phyloP scores from a whole-genome alignment of 2,329 filamentous ascomycete species.

The Alternaria alternata region DNA sequence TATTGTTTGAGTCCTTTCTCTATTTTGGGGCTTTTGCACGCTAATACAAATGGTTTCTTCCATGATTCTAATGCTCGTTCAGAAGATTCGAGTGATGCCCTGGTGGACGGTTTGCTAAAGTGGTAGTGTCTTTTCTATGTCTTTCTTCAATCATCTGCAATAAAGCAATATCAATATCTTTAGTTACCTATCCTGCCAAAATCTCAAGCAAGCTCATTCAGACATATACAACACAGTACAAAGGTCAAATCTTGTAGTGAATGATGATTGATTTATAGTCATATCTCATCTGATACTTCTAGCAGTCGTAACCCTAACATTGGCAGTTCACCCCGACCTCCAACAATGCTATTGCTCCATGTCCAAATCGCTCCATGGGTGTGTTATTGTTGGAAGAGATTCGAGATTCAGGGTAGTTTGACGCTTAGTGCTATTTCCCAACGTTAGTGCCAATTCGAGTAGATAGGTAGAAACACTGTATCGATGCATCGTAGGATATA shows the following conservation, averaged over 20 bases:
- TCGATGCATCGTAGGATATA: neutral
- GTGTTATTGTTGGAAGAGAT: neutral
- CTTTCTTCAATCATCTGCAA: neutral
- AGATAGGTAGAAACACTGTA: neutral
- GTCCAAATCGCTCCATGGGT: neutral
- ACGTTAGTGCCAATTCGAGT: neutral
- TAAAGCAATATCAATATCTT: neutral
- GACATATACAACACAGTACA: neutral
- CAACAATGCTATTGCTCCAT: neutral
- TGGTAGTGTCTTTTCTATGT: no score
- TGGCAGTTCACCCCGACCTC: slow-evolving; percentile 1
- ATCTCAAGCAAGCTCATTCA: neutral
- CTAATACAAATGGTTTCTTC: neutral
- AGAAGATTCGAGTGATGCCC: neutral
- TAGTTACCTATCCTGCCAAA: no score
- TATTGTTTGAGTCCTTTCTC: neutral
- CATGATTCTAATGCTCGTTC: neutral
- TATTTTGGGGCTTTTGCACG: neutral
- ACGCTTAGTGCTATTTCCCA: slow-evolving; percentile 19
- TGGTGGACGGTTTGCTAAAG: no score
- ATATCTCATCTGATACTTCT: neutral
- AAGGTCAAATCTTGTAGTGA: neutral
- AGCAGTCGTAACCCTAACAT: slow-evolving; percentile 1
- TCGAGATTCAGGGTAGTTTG: slow-evolving; percentile 2
- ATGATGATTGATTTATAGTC: neutral